These are phyloP conservation scores for Venturia aucupariae DNA, from an alignment of 2,329 filamentous ascomycete species.

Conservation along the genomic window DNA sequence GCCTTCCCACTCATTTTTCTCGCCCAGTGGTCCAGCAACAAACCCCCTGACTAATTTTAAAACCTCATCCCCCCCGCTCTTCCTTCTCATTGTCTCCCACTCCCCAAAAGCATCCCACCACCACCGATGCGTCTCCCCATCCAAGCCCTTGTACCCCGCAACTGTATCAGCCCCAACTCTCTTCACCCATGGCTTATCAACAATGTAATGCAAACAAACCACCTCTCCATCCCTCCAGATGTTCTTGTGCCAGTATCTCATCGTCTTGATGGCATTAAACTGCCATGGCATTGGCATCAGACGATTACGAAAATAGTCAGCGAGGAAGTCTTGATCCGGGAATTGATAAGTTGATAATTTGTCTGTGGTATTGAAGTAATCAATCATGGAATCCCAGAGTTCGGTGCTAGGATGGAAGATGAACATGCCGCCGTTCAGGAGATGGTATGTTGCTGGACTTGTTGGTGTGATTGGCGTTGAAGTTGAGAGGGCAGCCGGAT, in stretches of 20 bases:
- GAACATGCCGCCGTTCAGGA: constrained; percentile 45
- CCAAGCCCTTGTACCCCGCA: constrained; percentile 41
- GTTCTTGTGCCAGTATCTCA: constrained; percentile 42
- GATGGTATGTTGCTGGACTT: constrained; percentile 30
- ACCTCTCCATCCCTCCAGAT: constrained; percentile 44
- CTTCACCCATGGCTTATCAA: constrained; percentile 46
- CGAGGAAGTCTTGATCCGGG: constrained; percentile 46
- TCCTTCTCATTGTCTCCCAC: constrained; percentile 29
- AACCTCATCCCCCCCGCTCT: constrained; percentile 18
- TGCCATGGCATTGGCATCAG: constrained; percentile 41
- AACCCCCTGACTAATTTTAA: neutral
- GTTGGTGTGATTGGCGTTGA: constrained; percentile 27
- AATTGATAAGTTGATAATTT: constrained; percentile 38
- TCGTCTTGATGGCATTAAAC: constrained; percentile 46
- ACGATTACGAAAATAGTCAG: constrained; percentile 36
- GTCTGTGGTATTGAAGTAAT: constrained; percentile 31
- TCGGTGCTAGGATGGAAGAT: constrained; percentile 36
- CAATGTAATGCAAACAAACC: constrained; percentile 43
- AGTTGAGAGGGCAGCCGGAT: constrained; percentile 27
- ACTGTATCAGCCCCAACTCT: constrained; percentile 32
- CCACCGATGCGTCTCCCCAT: constrained; percentile 44
- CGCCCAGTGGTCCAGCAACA: neutral
- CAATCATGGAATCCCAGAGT: constrained; percentile 33
- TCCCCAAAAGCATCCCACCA: constrained; percentile 41
- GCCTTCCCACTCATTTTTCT: neutral